phyloP scores from a whole-genome alignment of 768 basidiomycete genomes.

The Collybia sp. region DNA sequence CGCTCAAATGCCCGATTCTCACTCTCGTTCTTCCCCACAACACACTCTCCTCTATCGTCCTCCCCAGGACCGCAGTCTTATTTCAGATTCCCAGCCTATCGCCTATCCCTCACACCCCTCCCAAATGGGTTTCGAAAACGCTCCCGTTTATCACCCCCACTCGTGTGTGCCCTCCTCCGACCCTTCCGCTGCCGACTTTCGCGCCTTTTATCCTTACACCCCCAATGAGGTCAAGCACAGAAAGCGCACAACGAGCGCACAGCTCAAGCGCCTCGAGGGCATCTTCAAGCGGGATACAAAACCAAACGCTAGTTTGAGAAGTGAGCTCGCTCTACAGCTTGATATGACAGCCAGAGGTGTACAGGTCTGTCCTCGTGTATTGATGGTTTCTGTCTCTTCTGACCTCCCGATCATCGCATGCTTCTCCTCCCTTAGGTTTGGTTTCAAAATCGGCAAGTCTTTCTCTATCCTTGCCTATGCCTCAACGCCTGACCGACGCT shows the following conservation, averaged over 20 bases:
- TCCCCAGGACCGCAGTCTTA: conserved; percentile 17
- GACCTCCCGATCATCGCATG: conserved; percentile 13
- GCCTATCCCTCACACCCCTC: not conserved
- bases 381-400: conserved; percentile 4
- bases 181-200: conserved; percentile 70
- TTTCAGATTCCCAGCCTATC: conserved; percentile 2
- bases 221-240: conserved; percentile 94
- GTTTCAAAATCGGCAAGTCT: conserved; percentile 78
- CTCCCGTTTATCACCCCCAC: conserved; percentile 42
- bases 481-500: conserved; percentile 4
- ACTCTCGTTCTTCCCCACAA: conserved; percentile 14
- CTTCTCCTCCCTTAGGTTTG: conserved; percentile 53
- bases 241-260: conserved; percentile 81
- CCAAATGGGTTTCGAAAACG: conserved; percentile 29
- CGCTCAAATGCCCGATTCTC: conserved; percentile 13
- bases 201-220: conserved; percentile 83
- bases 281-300: conserved; percentile 89
- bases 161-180: conserved; percentile 29
- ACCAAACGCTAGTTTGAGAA: conserved; percentile 78
- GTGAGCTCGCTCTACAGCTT: conserved; percentile 74
- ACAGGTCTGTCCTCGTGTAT: conserved; percentile 55
- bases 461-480: conserved; percentile 4
- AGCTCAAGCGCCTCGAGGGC: conserved; percentile 86
- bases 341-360: conserved; percentile 94
- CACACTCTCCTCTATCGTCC: conserved; percentile 28